Percentiles rank a stretch among this genome's conserved stretches.
Evolutionary conservation across 1,284 basidiomycete species (phyloP).

Genomic region (Taiwanofungus camphoratus): DNA sequence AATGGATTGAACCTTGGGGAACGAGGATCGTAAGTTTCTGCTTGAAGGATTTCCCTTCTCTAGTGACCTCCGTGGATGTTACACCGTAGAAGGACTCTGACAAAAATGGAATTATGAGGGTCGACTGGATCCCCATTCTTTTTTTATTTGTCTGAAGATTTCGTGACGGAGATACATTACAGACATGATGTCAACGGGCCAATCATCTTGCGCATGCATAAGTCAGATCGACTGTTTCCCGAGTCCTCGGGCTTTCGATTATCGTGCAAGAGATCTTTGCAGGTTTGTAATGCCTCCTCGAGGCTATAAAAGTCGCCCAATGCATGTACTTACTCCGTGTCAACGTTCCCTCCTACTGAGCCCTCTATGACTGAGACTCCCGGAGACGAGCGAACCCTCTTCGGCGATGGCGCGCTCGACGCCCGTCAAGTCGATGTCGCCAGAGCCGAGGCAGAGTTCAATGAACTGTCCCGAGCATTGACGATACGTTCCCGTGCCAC

Average conservation of each 20-base stretch:
- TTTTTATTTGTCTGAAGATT: too few species aligned
- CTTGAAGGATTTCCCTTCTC: too few species aligned
- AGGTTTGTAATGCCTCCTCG: too few species aligned
- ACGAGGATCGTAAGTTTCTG: too few species aligned
- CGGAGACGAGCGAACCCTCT: slow-evolving; percentile 27
- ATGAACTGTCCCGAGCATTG: slow-evolving; percentile 40
- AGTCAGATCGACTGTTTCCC: not conserved
- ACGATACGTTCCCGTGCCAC: slow-evolving; percentile 23
- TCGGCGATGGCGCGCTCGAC: slow-evolving; percentile 23
- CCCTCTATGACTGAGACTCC: slow-evolving; percentile 24
- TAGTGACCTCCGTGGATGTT: too few species aligned
- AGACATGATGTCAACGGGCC: too few species aligned
- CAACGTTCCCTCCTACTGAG: not conserved
- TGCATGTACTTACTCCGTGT: not conserved
- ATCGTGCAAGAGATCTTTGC: too few species aligned
- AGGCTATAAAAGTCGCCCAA: not conserved
- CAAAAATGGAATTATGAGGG: too few species aligned
- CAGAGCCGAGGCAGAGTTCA: slow-evolving; percentile 48
- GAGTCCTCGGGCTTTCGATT: not conserved
- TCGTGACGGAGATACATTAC: too few species aligned
- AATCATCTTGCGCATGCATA: not conserved
- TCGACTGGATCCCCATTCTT: too few species aligned
- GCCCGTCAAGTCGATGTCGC: slow-evolving; percentile 39
- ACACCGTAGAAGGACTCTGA: too few species aligned
- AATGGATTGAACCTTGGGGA: too few species aligned